Evolutionary conservation across 2,329 filamentous ascomycete species (phyloP), one percentile per base, ranked within the genome.

Genomic region (Alternaria sp.): DNA sequence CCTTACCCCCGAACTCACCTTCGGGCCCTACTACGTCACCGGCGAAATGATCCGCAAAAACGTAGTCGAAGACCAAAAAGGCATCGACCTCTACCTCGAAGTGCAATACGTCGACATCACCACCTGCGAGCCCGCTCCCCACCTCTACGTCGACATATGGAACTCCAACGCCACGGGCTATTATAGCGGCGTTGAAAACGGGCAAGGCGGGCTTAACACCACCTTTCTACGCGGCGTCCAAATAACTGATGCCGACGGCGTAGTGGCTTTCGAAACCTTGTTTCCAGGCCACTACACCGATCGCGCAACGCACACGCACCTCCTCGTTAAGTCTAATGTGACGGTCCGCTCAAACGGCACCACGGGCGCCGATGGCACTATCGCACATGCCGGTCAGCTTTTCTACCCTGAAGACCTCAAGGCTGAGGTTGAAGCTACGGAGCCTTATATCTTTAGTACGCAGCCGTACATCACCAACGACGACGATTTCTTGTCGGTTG

Each of bases 21-120:
- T 67, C 44, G 71, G 69, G 5, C 69, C 74, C 2, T 77, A 75
- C 62, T 77, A 40, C 8, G 30, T 53, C 30, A 36, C 30, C 0
- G 30, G 50, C 15, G 50, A 53, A 15, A 43, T 81, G 50, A 74
- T 87, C 65, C 81, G 85, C 19, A 68, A 79, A 26, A 77, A 87
- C 63, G 73, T 87, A 28, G 79, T 75, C 9, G 83, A 85, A 57
- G 77, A 77, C 19, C 79, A 86, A 69, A 62, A 62, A 3, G 85
- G 85, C 47, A 76, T 87, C 23, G 78, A 80, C 40, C 73, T 86
- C 43, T 80, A 81, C 9, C 72, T 86, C 17, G 85, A 86, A 67
- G 79, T 84, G 59, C 85, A 87, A 71, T 78, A 86, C 49, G 78
- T 87, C 46, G 85, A 87, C 64, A 79, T 85, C 32, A 76, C 79